These are phyloP conservation scores for Candida sp. DNA, from an alignment of 1,139 yeast genomes.

Conservation along the genomic window DNA sequence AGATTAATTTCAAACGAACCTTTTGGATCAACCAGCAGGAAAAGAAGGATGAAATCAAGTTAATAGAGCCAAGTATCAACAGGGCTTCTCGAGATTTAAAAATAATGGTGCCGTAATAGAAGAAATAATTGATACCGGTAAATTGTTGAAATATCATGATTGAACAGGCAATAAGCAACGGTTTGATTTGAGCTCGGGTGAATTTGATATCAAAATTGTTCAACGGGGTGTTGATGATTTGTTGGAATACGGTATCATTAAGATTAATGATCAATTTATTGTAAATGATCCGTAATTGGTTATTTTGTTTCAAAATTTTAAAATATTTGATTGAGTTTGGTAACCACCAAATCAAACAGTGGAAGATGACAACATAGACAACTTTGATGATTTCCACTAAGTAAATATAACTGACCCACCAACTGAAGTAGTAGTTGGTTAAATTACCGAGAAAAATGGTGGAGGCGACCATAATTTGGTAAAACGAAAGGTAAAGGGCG, in stretches of 20 bases:
- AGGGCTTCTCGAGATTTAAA: conserved; percentile 11
- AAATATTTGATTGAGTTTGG: conserved; percentile 11
- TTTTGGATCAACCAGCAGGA: conserved; percentile 11
- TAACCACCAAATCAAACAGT: conserved; percentile 6
- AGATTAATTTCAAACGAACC: conserved; percentile 4
- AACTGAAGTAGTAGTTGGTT: conserved; percentile 5
- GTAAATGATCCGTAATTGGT: not conserved
- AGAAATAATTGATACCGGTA: conserved; percentile 33
- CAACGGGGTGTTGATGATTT: not conserved
- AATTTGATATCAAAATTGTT: not conserved
- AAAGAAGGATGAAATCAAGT: conserved; percentile 14
- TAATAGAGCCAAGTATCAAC: conserved; percentile 13
- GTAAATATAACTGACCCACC: conserved; percentile 4
- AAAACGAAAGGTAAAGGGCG: conserved; percentile 18
- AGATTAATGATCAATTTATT: not conserved
- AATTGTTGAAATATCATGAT: conserved; percentile 30
- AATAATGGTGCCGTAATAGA: conserved; percentile 24
- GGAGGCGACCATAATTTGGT: conserved; percentile 20
- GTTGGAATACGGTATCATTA: not conserved
- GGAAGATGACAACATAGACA: conserved; percentile 6
- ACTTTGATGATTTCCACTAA: conserved; percentile 6
- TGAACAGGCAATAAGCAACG: conserved; percentile 12
- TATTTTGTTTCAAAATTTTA: not conserved
- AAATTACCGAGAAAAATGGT: conserved; percentile 20
- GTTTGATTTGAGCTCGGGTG: not conserved